A percentile compares a stretch with the other conserved stretches of the same genome.
These are phyloP conservation scores for Geranium incanum DNA, from an alignment of 441 rosid genomes.

Conservation along the genomic window DNA sequence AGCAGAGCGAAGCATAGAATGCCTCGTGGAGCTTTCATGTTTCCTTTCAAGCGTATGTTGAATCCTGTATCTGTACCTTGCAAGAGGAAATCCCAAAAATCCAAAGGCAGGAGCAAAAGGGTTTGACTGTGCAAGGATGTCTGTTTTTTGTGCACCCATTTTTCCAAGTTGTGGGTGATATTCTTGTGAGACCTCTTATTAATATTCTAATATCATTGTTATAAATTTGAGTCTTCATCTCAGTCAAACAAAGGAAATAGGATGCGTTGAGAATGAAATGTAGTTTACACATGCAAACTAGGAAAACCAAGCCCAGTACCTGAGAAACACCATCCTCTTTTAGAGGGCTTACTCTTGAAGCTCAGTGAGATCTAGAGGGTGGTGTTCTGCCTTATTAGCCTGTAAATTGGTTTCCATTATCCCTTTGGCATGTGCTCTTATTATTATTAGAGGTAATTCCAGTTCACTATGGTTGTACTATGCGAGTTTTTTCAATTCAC, in stretches of 20 bases:
- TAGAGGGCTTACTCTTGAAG: background rate
- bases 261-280: background rate
- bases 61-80: conserved; percentile 32
- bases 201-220: background rate
- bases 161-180: conserved; percentile 7
- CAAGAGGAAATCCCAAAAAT: conserved; percentile 42
- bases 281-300: background rate
- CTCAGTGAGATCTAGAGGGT: background rate
- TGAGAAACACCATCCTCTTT: background rate
- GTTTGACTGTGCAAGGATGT: background rate
- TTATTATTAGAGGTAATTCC: too few species aligned
- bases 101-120: conserved; percentile 15
- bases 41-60: conserved; percentile 46
- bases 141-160: background rate
- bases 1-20: conserved; percentile 30
- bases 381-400: background rate
- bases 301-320: background rate
- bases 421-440: background rate
- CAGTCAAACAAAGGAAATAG: background rate
- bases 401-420: background rate
- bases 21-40: conserved; percentile 20
- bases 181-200: background rate
- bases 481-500: too few species aligned
- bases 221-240: background rate
- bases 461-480: too few species aligned